Conservation (phyloP, 495 filamentous ascomycete species). For the Tuber brumale region DNA sequence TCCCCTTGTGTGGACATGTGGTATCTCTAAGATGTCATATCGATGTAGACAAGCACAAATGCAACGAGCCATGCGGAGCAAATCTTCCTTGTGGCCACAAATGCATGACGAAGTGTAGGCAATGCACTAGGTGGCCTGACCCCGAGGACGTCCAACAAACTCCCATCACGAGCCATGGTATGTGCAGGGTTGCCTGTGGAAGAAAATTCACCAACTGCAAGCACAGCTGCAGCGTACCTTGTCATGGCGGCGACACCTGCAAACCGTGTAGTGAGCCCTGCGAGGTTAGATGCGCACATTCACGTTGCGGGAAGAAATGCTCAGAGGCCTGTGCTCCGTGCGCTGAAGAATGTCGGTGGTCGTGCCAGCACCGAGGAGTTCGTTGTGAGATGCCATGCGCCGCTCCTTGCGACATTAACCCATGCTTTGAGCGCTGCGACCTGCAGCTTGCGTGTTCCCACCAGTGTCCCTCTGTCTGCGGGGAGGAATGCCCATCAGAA, state of each 20-base stretch:
- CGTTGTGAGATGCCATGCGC: constrained; percentile 58
- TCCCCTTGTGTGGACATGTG: constrained; percentile 23
- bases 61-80: constrained; percentile 7
- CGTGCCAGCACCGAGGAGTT: constrained; percentile 51
- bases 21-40: constrained; percentile 45
- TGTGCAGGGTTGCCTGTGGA: constrained; percentile 52
- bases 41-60: constrained; percentile 41
- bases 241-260: constrained; percentile 53
- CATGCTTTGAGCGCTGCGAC: constrained; percentile 60
- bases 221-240: constrained; percentile 52
- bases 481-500: constrained; percentile 56
- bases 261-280: constrained; percentile 53
- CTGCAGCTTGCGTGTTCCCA: constrained; percentile 58
- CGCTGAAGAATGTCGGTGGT: constrained; percentile 53
- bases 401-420: constrained; percentile 58
- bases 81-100: constrained; percentile 18
- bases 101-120: constrained; percentile 51
- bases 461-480: constrained; percentile 61
- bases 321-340: constrained; percentile 62
- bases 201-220: constrained; percentile 53
- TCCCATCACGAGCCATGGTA: constrained; percentile 45
- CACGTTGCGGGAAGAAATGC: constrained; percentile 54
- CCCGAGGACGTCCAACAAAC: constrained; percentile 9
- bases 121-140: constrained; percentile 45
- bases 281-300: constrained; percentile 59